Evolutionary conservation across 1,284 basidiomycete genomes (phyloP).

Genomic region (Dichomitus squalens): DNA sequence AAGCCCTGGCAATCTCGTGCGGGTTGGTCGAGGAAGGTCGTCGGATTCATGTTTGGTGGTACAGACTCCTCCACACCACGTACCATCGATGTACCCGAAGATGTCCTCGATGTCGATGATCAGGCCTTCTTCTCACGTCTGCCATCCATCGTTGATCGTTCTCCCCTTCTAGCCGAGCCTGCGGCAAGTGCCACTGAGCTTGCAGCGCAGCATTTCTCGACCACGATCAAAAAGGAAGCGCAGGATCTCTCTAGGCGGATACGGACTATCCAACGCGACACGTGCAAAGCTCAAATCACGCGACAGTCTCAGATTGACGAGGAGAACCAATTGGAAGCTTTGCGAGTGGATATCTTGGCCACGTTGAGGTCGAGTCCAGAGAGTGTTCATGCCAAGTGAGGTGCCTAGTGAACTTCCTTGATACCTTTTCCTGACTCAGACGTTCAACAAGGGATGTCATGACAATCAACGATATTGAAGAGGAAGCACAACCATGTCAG

Average conservation of each 20-base stretch:
- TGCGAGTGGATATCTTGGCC: background rate
- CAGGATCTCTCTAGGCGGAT: constrained; percentile 6
- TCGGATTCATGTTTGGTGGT: background rate
- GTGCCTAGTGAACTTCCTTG: background rate
- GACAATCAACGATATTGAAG: background rate
- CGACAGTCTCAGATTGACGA: background rate
- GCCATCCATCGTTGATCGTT: background rate
- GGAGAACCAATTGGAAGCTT: background rate
- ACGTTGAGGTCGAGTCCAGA: background rate
- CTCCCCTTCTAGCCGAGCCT: background rate
- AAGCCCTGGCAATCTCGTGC: background rate
- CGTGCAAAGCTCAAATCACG: constrained; percentile 11
- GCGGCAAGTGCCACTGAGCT: background rate
- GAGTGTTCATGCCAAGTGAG: background rate
- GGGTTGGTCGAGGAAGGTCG: background rate
- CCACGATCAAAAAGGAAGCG: constrained; percentile 9
- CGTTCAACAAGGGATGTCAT: constrained; percentile 18
- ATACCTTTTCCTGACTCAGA: background rate
- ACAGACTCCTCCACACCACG: background rate
- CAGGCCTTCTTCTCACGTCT: background rate
- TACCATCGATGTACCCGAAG: background rate
- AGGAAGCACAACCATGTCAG: background rate
- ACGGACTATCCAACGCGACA: constrained; percentile 25
- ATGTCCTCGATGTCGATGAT: background rate
- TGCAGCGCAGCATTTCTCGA: background rate